Conservation (phyloP, 2,329 filamentous ascomycete species). For the Samsoniella hepiali region DNA sequence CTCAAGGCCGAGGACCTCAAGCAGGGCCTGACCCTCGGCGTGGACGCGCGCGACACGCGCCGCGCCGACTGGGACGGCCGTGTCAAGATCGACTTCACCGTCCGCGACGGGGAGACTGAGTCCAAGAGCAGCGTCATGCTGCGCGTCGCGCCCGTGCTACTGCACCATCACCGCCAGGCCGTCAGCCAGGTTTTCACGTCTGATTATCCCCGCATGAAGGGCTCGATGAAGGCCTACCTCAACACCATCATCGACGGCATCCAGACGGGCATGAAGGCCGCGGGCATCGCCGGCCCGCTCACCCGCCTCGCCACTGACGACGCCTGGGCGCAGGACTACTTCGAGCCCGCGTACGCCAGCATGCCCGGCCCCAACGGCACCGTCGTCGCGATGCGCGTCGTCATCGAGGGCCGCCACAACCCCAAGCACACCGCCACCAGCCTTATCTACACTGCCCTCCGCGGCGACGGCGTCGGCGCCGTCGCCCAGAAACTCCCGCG, state of each 20-base stretch:
- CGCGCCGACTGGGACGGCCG: slow-evolving; percentile 29
- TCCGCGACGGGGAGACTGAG: slow-evolving; percentile 24
- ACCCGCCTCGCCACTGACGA: slow-evolving; percentile 27
- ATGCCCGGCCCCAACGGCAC: slow-evolving; percentile 37
- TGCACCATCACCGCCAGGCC: slow-evolving; percentile 36
- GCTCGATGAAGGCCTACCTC: neutral
- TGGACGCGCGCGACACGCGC: slow-evolving; percentile 34
- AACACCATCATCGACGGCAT: neutral
- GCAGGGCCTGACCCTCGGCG: slow-evolving; percentile 33
- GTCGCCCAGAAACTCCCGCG: neutral
- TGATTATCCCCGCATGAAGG: neutral
- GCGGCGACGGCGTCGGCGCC: neutral
- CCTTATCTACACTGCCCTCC: neutral
- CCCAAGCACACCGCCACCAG: neutral
- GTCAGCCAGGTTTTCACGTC: slow-evolving; percentile 27
- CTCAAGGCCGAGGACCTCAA: neutral
- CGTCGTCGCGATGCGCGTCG: slow-evolving; percentile 29
- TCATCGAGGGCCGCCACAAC: slow-evolving; percentile 25
- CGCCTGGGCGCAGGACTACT: slow-evolving; percentile 39
- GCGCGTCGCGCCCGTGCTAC: slow-evolving; percentile 36
- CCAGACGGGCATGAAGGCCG: neutral
- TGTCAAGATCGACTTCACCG: slow-evolving; percentile 28
- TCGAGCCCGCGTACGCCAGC: slow-evolving; percentile 38
- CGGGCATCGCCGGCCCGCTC: slow-evolving; percentile 18
- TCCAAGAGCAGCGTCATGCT: slow-evolving; percentile 31